Percentiles rank a stretch among this genome's conserved stretches.
These are phyloP conservation scores for Mycena sanguinolenta DNA, from an alignment of 768 basidiomycete genomes.

Conservation along the genomic window DNA sequence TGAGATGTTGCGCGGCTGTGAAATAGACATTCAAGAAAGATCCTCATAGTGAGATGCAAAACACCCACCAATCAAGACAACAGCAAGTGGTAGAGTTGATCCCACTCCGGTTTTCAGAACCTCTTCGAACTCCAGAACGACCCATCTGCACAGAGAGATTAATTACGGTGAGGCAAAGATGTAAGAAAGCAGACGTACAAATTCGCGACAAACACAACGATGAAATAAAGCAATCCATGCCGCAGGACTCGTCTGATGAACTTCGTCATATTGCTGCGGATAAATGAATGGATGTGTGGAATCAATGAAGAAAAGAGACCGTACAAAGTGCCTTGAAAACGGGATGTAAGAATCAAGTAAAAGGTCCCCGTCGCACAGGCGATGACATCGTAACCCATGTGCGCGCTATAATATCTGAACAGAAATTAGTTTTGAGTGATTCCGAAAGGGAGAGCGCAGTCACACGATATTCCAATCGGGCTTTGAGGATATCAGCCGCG, in stretches of 20 bases:
- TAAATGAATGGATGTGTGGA: slow-evolving; percentile 17
- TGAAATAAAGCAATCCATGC: slow-evolving; percentile 19
- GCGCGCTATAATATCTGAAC: slow-evolving; percentile 20
- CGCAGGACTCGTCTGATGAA: slow-evolving; percentile 19
- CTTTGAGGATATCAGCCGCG: neutral
- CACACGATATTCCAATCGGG: slow-evolving; percentile 33
- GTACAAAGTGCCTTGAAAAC: slow-evolving; percentile 8
- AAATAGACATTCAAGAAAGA: neutral
- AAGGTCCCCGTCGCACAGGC: slow-evolving; percentile 16
- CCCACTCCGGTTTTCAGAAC: slow-evolving; percentile 9
- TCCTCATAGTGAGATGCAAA: no score
- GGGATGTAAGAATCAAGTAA: slow-evolving; percentile 8
- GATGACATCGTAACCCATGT: slow-evolving; percentile 25
- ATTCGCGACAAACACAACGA: slow-evolving; percentile 25
- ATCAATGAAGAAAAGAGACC: neutral
- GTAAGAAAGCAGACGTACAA: slow-evolving; percentile 28
- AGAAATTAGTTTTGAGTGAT: slow-evolving; percentile 30
- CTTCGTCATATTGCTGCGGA: slow-evolving; percentile 15
- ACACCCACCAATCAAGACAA: slow-evolving; percentile 14
- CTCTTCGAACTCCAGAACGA: slow-evolving; percentile 10
- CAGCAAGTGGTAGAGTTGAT: slow-evolving; percentile 5
- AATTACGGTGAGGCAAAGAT: slow-evolving; percentile 7
- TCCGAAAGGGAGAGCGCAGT: no score
- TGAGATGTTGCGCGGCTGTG: slow-evolving; percentile 33
- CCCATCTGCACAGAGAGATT: neutral